phyloP scores from a whole-genome alignment of 352 stramenopile species.

The Globisporangium heterothallicum region DNA sequence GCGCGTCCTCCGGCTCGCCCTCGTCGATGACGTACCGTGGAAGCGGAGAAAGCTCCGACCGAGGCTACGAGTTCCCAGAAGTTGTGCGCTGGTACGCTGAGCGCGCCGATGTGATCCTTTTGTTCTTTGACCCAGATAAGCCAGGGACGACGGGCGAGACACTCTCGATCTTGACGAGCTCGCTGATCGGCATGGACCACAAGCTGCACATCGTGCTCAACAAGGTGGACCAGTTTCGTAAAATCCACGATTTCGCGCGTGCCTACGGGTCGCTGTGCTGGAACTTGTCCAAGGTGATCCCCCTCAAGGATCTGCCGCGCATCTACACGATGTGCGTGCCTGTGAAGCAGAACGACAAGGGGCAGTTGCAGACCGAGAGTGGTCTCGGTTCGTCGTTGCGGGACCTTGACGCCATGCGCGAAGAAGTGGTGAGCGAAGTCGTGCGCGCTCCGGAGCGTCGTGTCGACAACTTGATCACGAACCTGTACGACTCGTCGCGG shows the following conservation, averaged over 20 bases:
- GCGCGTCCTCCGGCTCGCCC: constrained; percentile 12
- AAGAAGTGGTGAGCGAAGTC: constrained; percentile 97
- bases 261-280: constrained; percentile 99
- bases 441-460: constrained; percentile 95
- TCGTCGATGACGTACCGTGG: constrained; percentile 29
- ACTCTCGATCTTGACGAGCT: constrained; percentile 96
- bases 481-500: constrained; percentile 90
- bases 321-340: constrained; percentile 99
- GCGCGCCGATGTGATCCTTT: constrained; percentile 97
- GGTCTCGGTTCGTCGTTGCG: constrained; percentile 77
- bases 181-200: constrained; percentile 97
- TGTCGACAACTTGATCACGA: constrained; percentile 99
- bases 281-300: constrained; percentile 98
- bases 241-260: constrained; percentile 99
- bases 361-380: constrained; percentile 42
- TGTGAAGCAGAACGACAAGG: constrained; percentile 51
- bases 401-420: constrained; percentile 94
- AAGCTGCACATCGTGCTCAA: constrained; percentile 99
- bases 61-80: constrained; percentile 97
- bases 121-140: constrained; percentile 99
- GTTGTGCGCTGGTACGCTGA: constrained; percentile 98
- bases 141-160: constrained; percentile 99
- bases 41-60: constrained; percentile 55
- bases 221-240: constrained; percentile 97
- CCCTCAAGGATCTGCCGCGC: constrained; percentile 97